Evolutionary conservation across 108 stramenopile genomes (phyloP).

Genomic region (Nitzschia sp.): DNA sequence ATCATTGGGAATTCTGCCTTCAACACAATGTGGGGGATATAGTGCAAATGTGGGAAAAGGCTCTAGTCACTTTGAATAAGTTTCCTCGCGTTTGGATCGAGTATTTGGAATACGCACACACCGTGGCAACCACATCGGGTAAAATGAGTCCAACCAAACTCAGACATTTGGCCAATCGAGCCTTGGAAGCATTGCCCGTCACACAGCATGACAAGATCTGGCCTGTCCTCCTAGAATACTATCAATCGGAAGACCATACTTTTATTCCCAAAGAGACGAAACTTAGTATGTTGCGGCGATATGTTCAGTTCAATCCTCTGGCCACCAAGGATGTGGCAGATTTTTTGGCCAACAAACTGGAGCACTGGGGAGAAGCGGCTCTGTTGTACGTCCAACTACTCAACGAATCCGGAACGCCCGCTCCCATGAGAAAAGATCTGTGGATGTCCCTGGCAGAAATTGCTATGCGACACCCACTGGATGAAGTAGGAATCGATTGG

Average conservation of each 20-base stretch:
- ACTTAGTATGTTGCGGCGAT: conserved; percentile 48
- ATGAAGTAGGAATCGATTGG: conserved; percentile 78
- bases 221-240: conserved; percentile 54
- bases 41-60: conserved; percentile 64
- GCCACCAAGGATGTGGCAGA: conserved; percentile 47
- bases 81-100: conserved; percentile 93
- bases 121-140: background rate
- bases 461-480: conserved; percentile 85
- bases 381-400: conserved; percentile 78
- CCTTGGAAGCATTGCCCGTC: conserved; percentile 89
- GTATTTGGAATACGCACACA: conserved; percentile 57
- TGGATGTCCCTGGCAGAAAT: conserved; percentile 94
- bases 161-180: conserved; percentile 85
- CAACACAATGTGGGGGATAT: background rate
- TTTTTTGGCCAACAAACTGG: conserved; percentile 46
- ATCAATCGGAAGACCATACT: conserved; percentile 7
- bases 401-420: conserved; percentile 57
- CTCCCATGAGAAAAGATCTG: conserved; percentile 71
- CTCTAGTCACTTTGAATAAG: conserved; percentile 80
- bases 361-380: conserved; percentile 83
- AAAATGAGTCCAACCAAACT: conserved; percentile 43
- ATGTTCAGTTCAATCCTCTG: conserved; percentile 41
- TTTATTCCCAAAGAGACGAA: conserved; percentile 44
- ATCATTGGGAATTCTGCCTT: conserved; percentile 68
- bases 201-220: conserved; percentile 92